Evolutionary conservation across 495 filamentous ascomycete species (phyloP).

Genomic region (Xylaria sp.): DNA sequence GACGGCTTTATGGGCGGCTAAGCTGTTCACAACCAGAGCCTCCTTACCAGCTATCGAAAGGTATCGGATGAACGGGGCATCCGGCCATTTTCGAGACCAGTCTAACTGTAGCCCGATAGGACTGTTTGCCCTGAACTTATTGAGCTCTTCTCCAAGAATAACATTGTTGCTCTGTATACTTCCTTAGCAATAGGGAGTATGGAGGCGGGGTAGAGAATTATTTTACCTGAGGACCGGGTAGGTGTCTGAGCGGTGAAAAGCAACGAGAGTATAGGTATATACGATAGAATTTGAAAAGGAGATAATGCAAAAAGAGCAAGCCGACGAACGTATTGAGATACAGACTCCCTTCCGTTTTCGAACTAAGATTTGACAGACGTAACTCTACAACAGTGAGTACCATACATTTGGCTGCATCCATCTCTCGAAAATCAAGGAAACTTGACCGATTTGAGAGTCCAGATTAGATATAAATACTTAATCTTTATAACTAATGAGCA

Average conservation of each 20-base stretch:
- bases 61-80: slow-evolving; percentile 48
- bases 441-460: background rate
- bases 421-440: background rate
- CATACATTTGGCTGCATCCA: slow-evolving; percentile 7
- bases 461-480: background rate
- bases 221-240: slow-evolving; percentile 41
- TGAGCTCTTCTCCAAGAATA: slow-evolving; percentile 35
- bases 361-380: background rate
- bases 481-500: background rate
- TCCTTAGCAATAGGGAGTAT: background rate
- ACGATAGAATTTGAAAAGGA: slow-evolving; percentile 32
- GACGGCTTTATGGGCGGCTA: slow-evolving; percentile 45
- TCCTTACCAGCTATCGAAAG: slow-evolving; percentile 43
- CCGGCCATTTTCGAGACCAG: slow-evolving; percentile 44
- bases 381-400: background rate
- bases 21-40: slow-evolving; percentile 44
- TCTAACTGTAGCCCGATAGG: slow-evolving; percentile 30
- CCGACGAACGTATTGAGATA: background rate
- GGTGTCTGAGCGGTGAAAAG: slow-evolving; percentile 41
- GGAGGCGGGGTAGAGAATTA: background rate
- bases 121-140: slow-evolving; percentile 33
- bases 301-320: slow-evolving; percentile 30
- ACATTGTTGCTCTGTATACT: slow-evolving; percentile 33
- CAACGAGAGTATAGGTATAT: slow-evolving; percentile 37
- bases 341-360: background rate